Conservation (phyloP, 2,329 filamentous ascomycete species). For the Pseudogymnoascus sp. region DNA sequence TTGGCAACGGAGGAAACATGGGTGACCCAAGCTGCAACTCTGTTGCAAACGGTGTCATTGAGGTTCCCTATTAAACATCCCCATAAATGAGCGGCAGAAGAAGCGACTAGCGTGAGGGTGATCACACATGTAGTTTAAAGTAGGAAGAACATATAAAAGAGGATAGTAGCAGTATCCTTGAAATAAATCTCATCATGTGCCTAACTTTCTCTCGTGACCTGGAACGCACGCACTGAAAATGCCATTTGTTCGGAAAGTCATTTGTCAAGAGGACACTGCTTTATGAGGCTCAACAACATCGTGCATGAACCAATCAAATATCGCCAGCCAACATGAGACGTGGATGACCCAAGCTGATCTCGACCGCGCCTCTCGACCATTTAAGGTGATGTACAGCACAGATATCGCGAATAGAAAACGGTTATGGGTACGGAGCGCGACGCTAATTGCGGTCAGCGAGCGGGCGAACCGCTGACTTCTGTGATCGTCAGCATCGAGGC, state of each 20-base stretch:
- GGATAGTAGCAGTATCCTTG: neutral
- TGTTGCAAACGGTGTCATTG: conserved; percentile 8
- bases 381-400: too few relatives aligned
- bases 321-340: too few relatives aligned
- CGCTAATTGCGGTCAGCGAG: neutral
- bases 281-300: too few relatives aligned
- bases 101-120: neutral
- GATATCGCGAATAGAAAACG: too few relatives aligned
- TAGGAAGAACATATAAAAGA: neutral
- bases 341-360: too few relatives aligned
- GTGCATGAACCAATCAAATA: too few relatives aligned
- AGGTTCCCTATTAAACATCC: neutral
- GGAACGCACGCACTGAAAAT: too few relatives aligned
- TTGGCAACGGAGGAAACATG: conserved; percentile 10
- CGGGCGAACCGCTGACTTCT: neutral
- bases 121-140: neutral
- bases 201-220: too few relatives aligned
- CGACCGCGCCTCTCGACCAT: too few relatives aligned
- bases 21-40: neutral
- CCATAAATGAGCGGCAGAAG: neutral
- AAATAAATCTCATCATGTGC: neutral
- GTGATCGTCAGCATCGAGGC: neutral
- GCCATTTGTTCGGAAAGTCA: too few relatives aligned
- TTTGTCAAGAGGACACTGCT: too few relatives aligned
- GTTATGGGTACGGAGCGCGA: too few relatives aligned